Percentiles rank a stretch among this genome's conserved stretches.
Conservation (phyloP, 2,329 filamentous ascomycete species). For the Beauveria sp. region DNA sequence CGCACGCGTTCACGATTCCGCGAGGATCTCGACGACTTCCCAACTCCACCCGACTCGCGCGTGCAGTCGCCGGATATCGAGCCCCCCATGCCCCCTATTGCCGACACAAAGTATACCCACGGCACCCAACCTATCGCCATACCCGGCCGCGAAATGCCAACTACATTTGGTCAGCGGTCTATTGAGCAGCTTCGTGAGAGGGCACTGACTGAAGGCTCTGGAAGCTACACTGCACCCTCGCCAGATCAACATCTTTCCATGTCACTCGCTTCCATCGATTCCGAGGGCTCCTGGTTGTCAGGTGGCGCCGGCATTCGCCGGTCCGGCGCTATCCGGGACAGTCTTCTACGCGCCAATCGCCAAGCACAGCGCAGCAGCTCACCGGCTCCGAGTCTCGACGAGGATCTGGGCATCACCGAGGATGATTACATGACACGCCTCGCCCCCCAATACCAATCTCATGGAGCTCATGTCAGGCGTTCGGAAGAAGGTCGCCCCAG, state of each 20-base stretch:
- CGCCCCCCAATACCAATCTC: conserved; percentile 20
- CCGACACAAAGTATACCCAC: conserved; percentile 19
- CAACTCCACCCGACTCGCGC: conserved; percentile 78
- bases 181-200: conserved; percentile 20
- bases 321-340: conserved; percentile 39
- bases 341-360: conserved; percentile 25
- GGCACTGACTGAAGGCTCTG: background rate
- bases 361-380: conserved; percentile 30
- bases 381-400: conserved; percentile 42
- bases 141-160: conserved; percentile 34
- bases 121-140: conserved; percentile 20
- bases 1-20: conserved; percentile 85
- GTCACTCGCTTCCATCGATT: conserved; percentile 89
- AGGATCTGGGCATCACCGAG: conserved; percentile 54
- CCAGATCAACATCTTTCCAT: conserved; percentile 64
- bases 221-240: conserved; percentile 27
- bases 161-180: conserved; percentile 36
- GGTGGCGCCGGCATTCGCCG: conserved; percentile 53
- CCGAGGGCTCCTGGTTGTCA: conserved; percentile 92
- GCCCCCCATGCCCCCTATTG: conserved; percentile 26
- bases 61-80: conserved; percentile 69
- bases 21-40: conserved; percentile 83
- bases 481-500: conserved; percentile 47
- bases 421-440: conserved; percentile 65
- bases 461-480: conserved; percentile 29